These are phyloP conservation scores for Cordyceps javanica DNA, from an alignment of 2,329 filamentous ascomycete species.

Conservation along the genomic window DNA sequence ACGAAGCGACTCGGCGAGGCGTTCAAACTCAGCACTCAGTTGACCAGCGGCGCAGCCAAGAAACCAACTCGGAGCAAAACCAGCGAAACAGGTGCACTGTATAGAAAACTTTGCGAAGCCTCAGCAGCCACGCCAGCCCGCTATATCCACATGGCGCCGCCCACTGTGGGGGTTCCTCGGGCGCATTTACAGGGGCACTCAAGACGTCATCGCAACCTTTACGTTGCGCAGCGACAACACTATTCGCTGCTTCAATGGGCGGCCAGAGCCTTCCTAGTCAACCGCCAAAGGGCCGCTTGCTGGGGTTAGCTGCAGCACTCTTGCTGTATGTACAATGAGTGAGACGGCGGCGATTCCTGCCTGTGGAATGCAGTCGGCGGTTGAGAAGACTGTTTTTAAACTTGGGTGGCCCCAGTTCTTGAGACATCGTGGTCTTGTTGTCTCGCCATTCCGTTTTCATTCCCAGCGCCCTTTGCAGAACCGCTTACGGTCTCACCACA, in stretches of 20 bases:
- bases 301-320: not conserved
- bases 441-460: slow-evolving; percentile 10
- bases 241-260: not conserved
- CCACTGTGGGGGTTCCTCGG: slow-evolving; percentile 9
- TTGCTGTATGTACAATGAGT: not conserved
- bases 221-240: not conserved
- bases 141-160: slow-evolving; percentile 8
- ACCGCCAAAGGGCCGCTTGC: slow-evolving; percentile 4
- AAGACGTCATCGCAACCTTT: slow-evolving; percentile 9
- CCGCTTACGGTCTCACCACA: not conserved
- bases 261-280: not conserved
- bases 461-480: not conserved
- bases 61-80: not conserved
- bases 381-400: slow-evolving; percentile 4
- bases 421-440: not conserved
- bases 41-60: not conserved
- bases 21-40: not conserved
- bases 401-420: not conserved
- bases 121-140: not conserved
- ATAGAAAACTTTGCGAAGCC: slow-evolving; percentile 3
- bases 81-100: slow-evolving; percentile 8
- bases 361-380: slow-evolving; percentile 5
- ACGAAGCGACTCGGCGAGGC: slow-evolving; percentile 11
- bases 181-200: slow-evolving; percentile 5
- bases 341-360: not conserved